Evolutionary conservation across 768 basidiomycete genomes (phyloP).

Genomic region (Hericium erinaceus): DNA sequence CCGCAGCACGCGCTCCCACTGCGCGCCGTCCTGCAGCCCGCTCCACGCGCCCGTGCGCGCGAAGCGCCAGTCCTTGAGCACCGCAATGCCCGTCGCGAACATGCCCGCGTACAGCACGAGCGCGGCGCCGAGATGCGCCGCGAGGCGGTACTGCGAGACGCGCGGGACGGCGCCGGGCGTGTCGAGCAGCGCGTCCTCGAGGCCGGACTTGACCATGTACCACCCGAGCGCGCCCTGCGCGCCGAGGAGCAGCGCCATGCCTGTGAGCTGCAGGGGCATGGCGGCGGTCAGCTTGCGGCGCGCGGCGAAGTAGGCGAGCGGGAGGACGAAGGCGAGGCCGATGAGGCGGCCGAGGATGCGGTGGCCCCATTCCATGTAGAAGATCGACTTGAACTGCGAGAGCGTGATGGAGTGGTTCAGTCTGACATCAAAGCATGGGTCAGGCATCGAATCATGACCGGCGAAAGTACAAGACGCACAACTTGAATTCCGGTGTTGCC

Average conservation of each 20-base stretch:
- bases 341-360: slow-evolving; percentile 86
- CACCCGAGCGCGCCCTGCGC: slow-evolving; percentile 90
- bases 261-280: slow-evolving; percentile 55
- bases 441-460: not conserved
- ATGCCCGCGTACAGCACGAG: slow-evolving; percentile 91
- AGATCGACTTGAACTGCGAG: slow-evolving; percentile 91
- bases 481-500: slow-evolving; percentile 87
- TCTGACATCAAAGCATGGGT: slow-evolving; percentile 31
- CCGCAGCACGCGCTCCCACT: slow-evolving; percentile 39
- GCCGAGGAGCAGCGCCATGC: slow-evolving; percentile 75
- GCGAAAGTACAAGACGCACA: slow-evolving; percentile 44
- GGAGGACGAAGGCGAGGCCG: slow-evolving; percentile 75
- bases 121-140: slow-evolving; percentile 89
- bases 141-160: slow-evolving; percentile 94
- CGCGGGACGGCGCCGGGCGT: slow-evolving; percentile 83
- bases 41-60: slow-evolving; percentile 50
- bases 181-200: slow-evolving; percentile 74
- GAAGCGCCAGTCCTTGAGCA: slow-evolving; percentile 73
- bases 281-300: slow-evolving; percentile 58
- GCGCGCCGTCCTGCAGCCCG: slow-evolving; percentile 32
- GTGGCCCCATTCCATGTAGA: slow-evolving; percentile 98
- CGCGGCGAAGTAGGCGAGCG: slow-evolving; percentile 71
- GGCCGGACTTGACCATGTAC: slow-evolving; percentile 99
- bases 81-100: slow-evolving; percentile 69
- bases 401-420: slow-evolving; percentile 84